phyloP scores from a whole-genome alignment of 2,329 filamentous ascomycete species.

The Tympanopsis confertula region DNA sequence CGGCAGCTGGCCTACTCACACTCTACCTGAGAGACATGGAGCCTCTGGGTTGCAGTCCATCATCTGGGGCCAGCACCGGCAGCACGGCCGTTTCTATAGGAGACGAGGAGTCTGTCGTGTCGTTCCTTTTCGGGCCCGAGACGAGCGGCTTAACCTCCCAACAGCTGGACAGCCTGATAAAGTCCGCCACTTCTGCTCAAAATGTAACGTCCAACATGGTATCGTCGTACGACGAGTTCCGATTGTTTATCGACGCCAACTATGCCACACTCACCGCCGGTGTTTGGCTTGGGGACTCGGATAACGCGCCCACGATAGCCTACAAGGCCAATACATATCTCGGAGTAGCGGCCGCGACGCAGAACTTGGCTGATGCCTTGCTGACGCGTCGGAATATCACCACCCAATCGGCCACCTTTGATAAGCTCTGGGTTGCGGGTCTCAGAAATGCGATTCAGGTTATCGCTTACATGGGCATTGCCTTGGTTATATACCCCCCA shows the following conservation, averaged over 20 bases:
- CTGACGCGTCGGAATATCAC: conserved; percentile 58
- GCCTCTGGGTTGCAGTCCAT: conserved; percentile 18
- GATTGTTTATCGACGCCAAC: conserved; percentile 46
- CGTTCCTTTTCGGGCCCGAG: neutral
- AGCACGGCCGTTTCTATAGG: neutral
- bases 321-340: conserved; percentile 46
- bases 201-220: neutral
- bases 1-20: conserved; percentile 68
- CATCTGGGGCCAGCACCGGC: conserved; percentile 1
- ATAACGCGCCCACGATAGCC: conserved; percentile 51
- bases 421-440: conserved; percentile 56
- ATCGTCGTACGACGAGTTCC: conserved; percentile 48
- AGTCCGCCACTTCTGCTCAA: neutral
- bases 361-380: conserved; percentile 56
- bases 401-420: conserved; percentile 65
- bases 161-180: neutral
- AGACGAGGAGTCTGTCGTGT: too few species aligned
- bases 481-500: conserved; percentile 66
- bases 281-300: conserved; percentile 64
- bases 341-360: conserved; percentile 41
- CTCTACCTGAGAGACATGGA: conserved; percentile 55
- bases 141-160: neutral
- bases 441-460: conserved; percentile 68
- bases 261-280: conserved; percentile 63
- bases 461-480: conserved; percentile 70